Base-by-base conservation (phyloP, 441 rosid genomes). In the Euphorbia celastroides region DNA sequence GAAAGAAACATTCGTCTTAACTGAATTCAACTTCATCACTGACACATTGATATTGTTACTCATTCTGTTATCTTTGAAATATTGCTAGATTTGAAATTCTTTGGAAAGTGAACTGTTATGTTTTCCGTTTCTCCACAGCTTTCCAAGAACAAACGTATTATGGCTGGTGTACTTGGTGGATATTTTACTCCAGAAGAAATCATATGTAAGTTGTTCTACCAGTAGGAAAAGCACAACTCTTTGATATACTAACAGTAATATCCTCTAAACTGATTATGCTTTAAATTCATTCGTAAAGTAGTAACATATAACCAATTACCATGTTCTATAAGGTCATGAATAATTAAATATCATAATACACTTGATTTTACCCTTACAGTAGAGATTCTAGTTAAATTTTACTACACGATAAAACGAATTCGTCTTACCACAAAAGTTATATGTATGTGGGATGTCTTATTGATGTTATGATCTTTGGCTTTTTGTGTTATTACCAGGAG, bases 131-230 rank as follows among this genome's bases (percentile, higher is more conserved):
- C 44, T 77, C 60, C 60, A 67, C 94, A 94, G 97, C 75, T 92
- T 89, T 52, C 86, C 99, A 16, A 86, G 76, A 76, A 94, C 98
- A 55, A 94, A 94, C 75, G 94, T 92, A 71, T 70, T 94, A n/a
- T 94, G 99, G 98, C 73, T 92, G 84, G 67, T 84, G 56, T 94
- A 94, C 77, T 78, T 94, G 77, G 90, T 89, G 70, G 98, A 88
- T 70, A 84, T 84, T 66, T 67, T 94, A 68, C 93, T 92, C 44
- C 68, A 79, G 65, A 89, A 92, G 86, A 94, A 92, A 78, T 86
- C 97, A 64, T 94, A 82, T 67, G 98, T 88, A 83, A 92, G 98
- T 82, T 30, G 7, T 38, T 63, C 66, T 25, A 36, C 68, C 23
- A 69, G 2, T n/a, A 23, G 44, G 34, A 36, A 66, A 55, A 66